Base-by-base conservation (phyloP, 2,329 filamentous ascomycete species). In the Xenosphaeropsis pyriputrescens region DNA sequence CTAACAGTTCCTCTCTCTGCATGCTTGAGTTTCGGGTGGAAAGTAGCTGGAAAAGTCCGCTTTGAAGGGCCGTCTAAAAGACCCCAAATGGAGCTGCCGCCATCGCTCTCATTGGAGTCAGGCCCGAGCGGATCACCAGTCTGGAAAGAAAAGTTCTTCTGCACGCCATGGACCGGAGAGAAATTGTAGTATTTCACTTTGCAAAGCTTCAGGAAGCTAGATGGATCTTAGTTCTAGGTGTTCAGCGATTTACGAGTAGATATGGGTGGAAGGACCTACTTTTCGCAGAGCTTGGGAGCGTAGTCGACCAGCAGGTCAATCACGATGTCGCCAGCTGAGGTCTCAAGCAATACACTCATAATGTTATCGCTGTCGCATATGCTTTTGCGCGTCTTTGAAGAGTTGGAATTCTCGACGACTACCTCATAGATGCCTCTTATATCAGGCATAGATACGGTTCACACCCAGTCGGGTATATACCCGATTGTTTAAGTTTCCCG, bases 111-210 rank as follows among this genome's bases (percentile, higher is more conserved):
- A 48, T 74, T 65, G 12, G 85, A 84, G 40, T 81, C 74, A 11
- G 88, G 89, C 11, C 91, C 89, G 38, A 96, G 77, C 11, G 89
- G 89, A 53, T 96, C 91, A 56, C 89, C 89, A 22, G 85, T 93
- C 60, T 96, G 89, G 61, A 94, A 94, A 43, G 88, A 93, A 61
- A 95, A 96, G 60, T 85, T 78, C 57, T 89, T 91, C 56, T 95
- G 91, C 29, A 98, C 75, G 47, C 80, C 86, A 63, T 95, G 85
- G 39, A 96, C 65, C 18, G 89, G 91, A 5, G 86, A 79, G 59
- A 93, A 96, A 65, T 96, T 96, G 75, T 95, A 98, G 65, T 96
- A 98, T 65, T 95, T 98, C 61, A 86, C 68, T 64, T 96, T 96
- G 75, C 91, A 95, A 50, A 98, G 83, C 70, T 98, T 96, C 40